Evolutionary conservation across 164 flowering plant genomes (phyloP).

Genomic region (Cinnamomum micranthum): DNA sequence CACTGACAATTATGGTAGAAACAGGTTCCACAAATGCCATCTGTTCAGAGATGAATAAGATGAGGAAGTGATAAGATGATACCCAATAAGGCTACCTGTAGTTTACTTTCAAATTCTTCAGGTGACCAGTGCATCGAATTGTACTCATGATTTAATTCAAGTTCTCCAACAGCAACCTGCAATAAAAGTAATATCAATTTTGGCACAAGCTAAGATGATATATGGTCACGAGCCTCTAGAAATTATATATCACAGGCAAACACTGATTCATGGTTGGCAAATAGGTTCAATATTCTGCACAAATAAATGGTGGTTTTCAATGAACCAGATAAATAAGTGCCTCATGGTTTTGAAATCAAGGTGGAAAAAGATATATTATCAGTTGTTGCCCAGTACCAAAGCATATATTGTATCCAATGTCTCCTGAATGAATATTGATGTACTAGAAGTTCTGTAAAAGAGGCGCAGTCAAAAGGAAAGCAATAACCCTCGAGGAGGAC

Average conservation of each 20-base stretch:
- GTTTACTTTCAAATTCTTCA: constrained; percentile 85
- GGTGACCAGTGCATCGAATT: constrained; percentile 88
- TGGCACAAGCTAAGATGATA: constrained; percentile 4
- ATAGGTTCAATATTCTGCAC: not conserved
- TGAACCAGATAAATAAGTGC: not conserved
- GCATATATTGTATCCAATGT: too few species aligned
- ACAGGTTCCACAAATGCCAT: not conserved
- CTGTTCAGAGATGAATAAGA: not conserved
- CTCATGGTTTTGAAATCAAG: not conserved
- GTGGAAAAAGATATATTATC: too few species aligned
- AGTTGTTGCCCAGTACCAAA: too few species aligned
- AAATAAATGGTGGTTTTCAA: not conserved
- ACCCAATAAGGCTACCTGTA: constrained; percentile 48
- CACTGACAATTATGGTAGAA: too few species aligned
- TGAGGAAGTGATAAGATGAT: not conserved
- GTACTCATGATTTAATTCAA: constrained; percentile 79
- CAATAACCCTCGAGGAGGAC: too few species aligned
- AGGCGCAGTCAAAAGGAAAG: too few species aligned
- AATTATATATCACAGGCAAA: not conserved
- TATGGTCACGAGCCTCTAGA: not conserved
- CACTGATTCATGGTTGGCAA: not conserved
- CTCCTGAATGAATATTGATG: too few species aligned
- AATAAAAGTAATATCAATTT: constrained; percentile 4
- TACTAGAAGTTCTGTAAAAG: too few species aligned
- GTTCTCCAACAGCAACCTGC: constrained; percentile 98